These are phyloP conservation scores for Kwoniella botswanensis DNA, from an alignment of 768 basidiomycete species.

Conservation along the genomic window DNA sequence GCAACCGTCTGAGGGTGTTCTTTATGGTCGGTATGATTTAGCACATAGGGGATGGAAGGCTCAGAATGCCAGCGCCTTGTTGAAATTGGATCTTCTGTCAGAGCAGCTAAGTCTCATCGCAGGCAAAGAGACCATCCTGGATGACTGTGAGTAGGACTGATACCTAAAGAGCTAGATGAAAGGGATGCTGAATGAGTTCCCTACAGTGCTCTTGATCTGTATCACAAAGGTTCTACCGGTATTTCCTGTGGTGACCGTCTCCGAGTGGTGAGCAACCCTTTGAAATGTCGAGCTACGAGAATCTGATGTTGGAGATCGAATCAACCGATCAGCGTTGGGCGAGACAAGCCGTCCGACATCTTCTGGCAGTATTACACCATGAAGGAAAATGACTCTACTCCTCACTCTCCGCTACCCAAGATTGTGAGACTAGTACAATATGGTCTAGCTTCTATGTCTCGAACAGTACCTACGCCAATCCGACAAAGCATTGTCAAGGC, in stretches of 20 bases:
- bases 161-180: background rate
- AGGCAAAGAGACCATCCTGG: slow-evolving; percentile 2
- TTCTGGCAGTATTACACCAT: slow-evolving; percentile 4
- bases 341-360: background rate
- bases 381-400: slow-evolving; percentile 6
- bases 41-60: slow-evolving; percentile 1
- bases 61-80: slow-evolving; percentile 1
- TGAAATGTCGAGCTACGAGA: background rate
- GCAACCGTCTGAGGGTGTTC: slow-evolving; percentile 3
- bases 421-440: slow-evolving; percentile 7
- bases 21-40: background rate
- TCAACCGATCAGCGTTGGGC: background rate
- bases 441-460: slow-evolving; percentile 10
- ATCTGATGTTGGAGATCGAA: background rate
- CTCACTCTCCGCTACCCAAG: slow-evolving; percentile 6
- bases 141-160: slow-evolving; percentile 2
- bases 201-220: slow-evolving; percentile 2
- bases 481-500: slow-evolving; percentile 5
- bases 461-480: background rate
- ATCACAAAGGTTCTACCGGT: slow-evolving; percentile 8
- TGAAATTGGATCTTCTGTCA: slow-evolving; percentile 4
- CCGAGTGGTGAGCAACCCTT: background rate
- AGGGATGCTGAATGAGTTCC: background rate
- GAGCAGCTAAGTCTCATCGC: slow-evolving; percentile 6
- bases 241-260: slow-evolving; percentile 6